A percentile compares a stretch with the other conserved stretches of the same genome.
These are phyloP conservation scores for Vitis amurensis DNA, from an alignment of 164 flowering plant species.

Conservation along the genomic window DNA sequence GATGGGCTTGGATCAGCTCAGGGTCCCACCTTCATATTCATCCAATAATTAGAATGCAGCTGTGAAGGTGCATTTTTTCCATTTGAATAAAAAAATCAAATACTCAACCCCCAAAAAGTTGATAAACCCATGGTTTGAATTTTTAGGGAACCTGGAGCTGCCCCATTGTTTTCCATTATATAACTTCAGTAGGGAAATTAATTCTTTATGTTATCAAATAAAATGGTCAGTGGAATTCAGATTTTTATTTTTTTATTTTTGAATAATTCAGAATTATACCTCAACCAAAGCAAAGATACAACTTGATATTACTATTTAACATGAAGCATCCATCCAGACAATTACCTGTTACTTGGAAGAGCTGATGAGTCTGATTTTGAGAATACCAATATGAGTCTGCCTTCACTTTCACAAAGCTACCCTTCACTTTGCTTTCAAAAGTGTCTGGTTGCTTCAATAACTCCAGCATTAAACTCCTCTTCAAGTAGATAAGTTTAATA, in stretches of 20 bases:
- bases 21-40: too few relatives aligned
- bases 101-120: too few relatives aligned
- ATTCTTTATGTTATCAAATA: too few relatives aligned
- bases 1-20: too few relatives aligned
- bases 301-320: background rate
- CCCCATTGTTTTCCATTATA: too few relatives aligned
- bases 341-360: conserved; percentile 67
- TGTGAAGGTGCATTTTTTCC: too few relatives aligned
- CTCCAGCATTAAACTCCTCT: conserved; percentile 52
- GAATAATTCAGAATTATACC: background rate
- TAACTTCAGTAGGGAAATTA: too few relatives aligned
- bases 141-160: too few relatives aligned
- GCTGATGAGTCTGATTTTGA: conserved; percentile 25
- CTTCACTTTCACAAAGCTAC: conserved; percentile 69
- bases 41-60: too few relatives aligned
- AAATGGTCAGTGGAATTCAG: too few relatives aligned
- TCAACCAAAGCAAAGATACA: background rate
- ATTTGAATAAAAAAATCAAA: too few relatives aligned
- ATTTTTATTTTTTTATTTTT: background rate
- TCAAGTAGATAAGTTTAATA: conserved; percentile 64
- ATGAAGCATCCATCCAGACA: background rate
- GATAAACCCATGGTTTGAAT: too few relatives aligned
- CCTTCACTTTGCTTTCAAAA: conserved; percentile 57
- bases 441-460: conserved; percentile 44
- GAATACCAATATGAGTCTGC: conserved; percentile 40